Evolutionary conservation across 2,329 filamentous ascomycete species (phyloP), one percentile per base, ranked within the genome.

Genomic region (Diplodia mutila): DNA sequence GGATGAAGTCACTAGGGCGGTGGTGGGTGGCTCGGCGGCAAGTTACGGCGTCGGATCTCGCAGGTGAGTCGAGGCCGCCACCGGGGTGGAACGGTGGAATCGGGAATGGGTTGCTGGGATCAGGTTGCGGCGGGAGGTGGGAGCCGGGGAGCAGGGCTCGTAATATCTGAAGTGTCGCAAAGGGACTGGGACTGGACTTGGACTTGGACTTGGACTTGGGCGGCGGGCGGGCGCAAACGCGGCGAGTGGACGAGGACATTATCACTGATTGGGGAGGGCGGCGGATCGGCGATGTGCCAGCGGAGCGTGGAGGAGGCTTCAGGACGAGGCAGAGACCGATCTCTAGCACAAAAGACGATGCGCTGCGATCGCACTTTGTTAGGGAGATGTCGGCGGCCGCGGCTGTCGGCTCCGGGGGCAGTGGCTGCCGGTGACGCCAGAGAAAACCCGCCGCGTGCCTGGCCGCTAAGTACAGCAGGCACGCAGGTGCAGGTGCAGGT

Each of bases 221-320:
- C 23, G 34, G 48, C 23, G 16, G 61, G 52, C 61, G 21, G 18
- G n/a, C 25, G n/a, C n/a, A n/a, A n/a, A 12, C n/a, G 27, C 49
- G 18, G 61, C 32, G 42, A 27, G 63, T 46, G 34, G 53, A 29
- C 53, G 53, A 39, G 64, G 53, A 12, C 53, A 66, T 66, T 59
- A 66, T 66, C 53, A 66, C 49, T 66, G 64, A 49, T 27, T 51
- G 59, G 59, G 59, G 32, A 39, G 32, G 52, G 37, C n/a, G 25
- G 53, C 48, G 34, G 64, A 66, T 66, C 64, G 64, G 64, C 64
- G 64, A 66, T 66, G 42, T 32, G 37, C 39, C 39, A n/a, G 64
- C 42, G 64, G 27, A 66, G 64, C 29, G 53, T 59, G 64, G 18
- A 66, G 46, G 59, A 63, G 27, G 46, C 46, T 63, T 63, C 59